These are phyloP conservation scores for Galerina sulciceps DNA, from an alignment of 768 basidiomycete species.

Conservation along the genomic window DNA sequence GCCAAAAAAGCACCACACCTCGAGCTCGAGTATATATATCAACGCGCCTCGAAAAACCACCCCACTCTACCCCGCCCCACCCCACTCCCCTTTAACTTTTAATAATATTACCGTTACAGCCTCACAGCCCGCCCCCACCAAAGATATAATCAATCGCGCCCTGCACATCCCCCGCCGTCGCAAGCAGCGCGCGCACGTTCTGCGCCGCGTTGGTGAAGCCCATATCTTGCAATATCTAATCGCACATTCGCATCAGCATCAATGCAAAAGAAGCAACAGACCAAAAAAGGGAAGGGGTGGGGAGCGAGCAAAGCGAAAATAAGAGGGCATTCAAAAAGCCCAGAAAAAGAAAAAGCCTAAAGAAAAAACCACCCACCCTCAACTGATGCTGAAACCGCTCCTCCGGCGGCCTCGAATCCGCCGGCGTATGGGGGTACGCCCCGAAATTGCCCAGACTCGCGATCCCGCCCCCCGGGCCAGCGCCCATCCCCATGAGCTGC, in stretches of 20 bases:
- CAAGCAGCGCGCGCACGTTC: conserved; percentile 89
- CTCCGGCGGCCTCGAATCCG: conserved; percentile 80
- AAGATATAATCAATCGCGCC: conserved; percentile 93
- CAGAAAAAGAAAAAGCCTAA: background rate
- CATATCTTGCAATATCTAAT: conserved; percentile 92
- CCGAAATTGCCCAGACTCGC: conserved; percentile 25
- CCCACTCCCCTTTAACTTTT: too few species aligned
- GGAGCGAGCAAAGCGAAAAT: too few species aligned
- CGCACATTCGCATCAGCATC: too few species aligned
- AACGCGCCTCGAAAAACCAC: too few species aligned
- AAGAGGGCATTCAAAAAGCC: too few species aligned
- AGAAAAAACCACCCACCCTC: conserved; percentile 51
- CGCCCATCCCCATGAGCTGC: conserved; percentile 40
- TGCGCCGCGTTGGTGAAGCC: conserved; percentile 88
- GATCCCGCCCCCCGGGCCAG: conserved; percentile 31
- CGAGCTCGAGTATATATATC: too few species aligned
- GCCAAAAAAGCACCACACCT: too few species aligned
- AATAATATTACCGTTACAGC: too few species aligned
- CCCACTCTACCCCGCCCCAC: too few species aligned
- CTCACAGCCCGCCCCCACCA: conserved; percentile 70
- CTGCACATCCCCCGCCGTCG: conserved; percentile 93
- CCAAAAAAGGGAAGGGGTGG: too few species aligned
- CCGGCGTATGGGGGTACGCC: conserved; percentile 49
- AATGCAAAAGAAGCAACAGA: too few species aligned
- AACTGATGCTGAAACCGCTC: conserved; percentile 91